These are phyloP conservation scores for Fusarium lyarnte DNA, from an alignment of 2,329 filamentous ascomycete genomes.

Conservation along the genomic window DNA sequence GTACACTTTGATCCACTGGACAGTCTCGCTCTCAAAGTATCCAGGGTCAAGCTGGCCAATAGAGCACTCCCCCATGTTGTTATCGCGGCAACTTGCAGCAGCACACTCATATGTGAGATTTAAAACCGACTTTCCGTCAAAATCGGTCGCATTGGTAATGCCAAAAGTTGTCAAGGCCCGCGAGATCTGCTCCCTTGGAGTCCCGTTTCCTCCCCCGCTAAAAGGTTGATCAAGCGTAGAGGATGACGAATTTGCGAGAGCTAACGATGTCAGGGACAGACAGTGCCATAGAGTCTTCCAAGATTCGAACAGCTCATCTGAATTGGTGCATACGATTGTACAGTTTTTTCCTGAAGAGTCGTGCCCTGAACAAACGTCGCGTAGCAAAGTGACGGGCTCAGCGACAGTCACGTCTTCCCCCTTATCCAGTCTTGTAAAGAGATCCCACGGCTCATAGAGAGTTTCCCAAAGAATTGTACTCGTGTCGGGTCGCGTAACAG, in stretches of 20 bases:
- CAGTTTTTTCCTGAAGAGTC: neutral
- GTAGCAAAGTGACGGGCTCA: neutral
- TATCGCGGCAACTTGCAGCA: neutral
- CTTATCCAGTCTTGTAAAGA: neutral
- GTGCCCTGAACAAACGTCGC: neutral
- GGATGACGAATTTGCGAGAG: neutral
- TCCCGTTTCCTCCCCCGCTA: rapidly evolving
- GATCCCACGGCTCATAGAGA: neutral
- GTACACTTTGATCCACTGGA: conserved; percentile 1
- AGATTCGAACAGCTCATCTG: neutral
- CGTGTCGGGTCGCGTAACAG: neutral
- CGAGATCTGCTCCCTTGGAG: neutral
- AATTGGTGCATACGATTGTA: neutral
- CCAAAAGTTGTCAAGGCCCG: neutral
- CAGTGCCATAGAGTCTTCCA: conserved; percentile 18
- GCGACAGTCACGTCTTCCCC: rapidly evolving
- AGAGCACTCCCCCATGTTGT: conserved; percentile 1
- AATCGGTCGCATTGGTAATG: neutral
- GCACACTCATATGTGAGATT: conserved; percentile 12
- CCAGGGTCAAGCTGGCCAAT: neutral
- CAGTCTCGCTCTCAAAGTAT: neutral
- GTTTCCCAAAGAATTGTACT: neutral
- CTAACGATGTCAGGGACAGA: neutral
- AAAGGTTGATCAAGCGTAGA: neutral
- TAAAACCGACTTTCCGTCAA: neutral